Conservation (phyloP, 176 grass and related monocot species). For the Typha latifolia region DNA sequence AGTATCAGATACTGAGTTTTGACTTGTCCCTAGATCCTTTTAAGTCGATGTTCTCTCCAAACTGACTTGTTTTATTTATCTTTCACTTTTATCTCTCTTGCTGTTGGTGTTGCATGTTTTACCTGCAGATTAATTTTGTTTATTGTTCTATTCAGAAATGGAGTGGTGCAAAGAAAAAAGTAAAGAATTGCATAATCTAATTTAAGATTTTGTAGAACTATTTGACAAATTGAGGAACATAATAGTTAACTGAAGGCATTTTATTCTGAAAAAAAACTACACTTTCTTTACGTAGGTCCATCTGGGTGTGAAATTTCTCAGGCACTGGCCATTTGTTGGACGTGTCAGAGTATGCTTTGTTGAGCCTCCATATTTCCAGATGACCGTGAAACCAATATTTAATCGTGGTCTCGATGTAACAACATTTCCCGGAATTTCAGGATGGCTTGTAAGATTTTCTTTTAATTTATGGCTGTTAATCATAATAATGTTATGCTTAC, state of each 20-base stretch:
- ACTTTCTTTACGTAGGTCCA: constrained; percentile 50
- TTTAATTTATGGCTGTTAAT: constrained; percentile 12
- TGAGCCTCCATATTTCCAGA: constrained; percentile 97
- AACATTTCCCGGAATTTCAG: constrained; percentile 86
- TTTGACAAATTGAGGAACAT: not conserved
- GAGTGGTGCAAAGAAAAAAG: too few species aligned
- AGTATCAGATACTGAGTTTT: not conserved
- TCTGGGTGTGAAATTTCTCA: constrained; percentile 89
- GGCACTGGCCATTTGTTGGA: constrained; percentile 79
- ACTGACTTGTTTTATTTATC: too few species aligned
- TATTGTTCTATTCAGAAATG: too few species aligned
- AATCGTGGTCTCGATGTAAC: constrained; percentile 87
- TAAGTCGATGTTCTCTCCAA: too few species aligned
- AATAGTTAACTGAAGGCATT: constrained; percentile 1
- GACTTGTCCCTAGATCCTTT: not conserved
- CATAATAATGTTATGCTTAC: constrained; percentile 7
- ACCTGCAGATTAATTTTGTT: too few species aligned
- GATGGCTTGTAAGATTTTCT: constrained; percentile 71
- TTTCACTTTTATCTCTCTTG: too few species aligned
- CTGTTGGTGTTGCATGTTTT: too few species aligned
- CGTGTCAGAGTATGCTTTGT: constrained; percentile 89
- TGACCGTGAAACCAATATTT: constrained; percentile 87
- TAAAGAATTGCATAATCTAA: too few species aligned
- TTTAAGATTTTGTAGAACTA: too few species aligned
- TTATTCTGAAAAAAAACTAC: constrained; percentile 9